A percentile compares a stretch with the other conserved stretches of the same genome.
Conservation (phyloP, 2,329 filamentous ascomycete genomes). For the Talaromyces sp. region DNA sequence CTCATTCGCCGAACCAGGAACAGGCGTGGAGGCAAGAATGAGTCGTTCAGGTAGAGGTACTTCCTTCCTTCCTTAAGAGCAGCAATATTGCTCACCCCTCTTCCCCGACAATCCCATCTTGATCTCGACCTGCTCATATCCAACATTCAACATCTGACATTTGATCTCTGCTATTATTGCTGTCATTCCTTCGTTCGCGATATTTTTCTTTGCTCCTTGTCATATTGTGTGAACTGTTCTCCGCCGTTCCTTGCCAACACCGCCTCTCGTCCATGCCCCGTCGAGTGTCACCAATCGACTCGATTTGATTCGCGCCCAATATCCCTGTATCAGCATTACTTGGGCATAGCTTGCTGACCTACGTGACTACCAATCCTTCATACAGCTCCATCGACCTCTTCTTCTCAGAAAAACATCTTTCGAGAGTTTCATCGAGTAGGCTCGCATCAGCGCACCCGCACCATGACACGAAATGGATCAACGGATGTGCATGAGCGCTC, state of each 20-base stretch:
- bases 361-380: not conserved
- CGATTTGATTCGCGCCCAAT: not conserved
- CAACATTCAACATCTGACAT: not conserved
- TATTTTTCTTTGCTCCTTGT: no score
- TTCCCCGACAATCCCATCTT: not conserved
- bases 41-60: conserved; percentile 3
- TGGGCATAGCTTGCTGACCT: conserved; percentile 3
- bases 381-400: not conserved
- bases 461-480: conserved; percentile 35
- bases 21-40: conserved; percentile 7
- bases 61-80: not conserved
- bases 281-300: not conserved
- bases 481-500: conserved; percentile 35
- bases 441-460: conserved; percentile 18
- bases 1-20: conserved; percentile 3
- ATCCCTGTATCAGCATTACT: not conserved
- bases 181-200: not conserved
- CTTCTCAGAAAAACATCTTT: conserved; percentile 8
- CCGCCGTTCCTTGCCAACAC: not conserved
- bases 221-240: not conserved
- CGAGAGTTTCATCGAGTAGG: conserved; percentile 10
- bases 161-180: not conserved
- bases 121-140: not conserved
- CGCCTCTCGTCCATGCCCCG: not conserved
- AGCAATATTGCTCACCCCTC: not conserved